phyloP scores from a whole-genome alignment of 2,329 filamentous ascomycete species.

The Fusarium chlamydosporum region DNA sequence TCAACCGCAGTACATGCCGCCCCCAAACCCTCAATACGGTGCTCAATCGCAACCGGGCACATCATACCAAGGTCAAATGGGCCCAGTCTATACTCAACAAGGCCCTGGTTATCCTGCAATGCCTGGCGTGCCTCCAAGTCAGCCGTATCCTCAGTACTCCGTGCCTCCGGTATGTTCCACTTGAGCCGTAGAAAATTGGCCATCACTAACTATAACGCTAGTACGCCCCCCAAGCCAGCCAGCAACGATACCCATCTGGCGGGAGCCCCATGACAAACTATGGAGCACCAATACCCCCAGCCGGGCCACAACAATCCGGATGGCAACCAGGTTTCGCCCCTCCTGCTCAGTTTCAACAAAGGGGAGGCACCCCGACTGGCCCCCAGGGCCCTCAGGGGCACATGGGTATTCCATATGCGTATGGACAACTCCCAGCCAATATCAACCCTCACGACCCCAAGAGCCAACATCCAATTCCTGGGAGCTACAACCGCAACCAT shows the following conservation, averaged over 20 bases:
- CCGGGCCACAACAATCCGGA: constrained; percentile 51
- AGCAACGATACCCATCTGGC: constrained; percentile 53
- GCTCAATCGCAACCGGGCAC: constrained; percentile 61
- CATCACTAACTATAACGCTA: constrained; percentile 41
- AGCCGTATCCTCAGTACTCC: constrained; percentile 63
- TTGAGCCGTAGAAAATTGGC: not conserved
- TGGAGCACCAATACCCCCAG: constrained; percentile 53
- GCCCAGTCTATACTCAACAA: constrained; percentile 62
- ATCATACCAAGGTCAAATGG: constrained; percentile 62
- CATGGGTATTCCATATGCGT: constrained; percentile 74
- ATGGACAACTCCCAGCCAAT: constrained; percentile 81
- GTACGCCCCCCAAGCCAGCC: constrained; percentile 53
- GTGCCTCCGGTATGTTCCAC: constrained; percentile 61
- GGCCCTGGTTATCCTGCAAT: constrained; percentile 61
- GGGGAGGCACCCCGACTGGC: constrained; percentile 52
- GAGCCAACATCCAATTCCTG: constrained; percentile 85
- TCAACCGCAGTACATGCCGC: constrained; percentile 67
- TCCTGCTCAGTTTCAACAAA: constrained; percentile 51
- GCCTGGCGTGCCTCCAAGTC: constrained; percentile 59
- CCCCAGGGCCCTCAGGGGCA: constrained; percentile 52
- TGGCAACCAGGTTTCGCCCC: constrained; percentile 58
- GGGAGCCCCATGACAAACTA: constrained; percentile 58
- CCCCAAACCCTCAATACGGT: constrained; percentile 59
- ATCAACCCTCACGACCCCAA: constrained; percentile 79
- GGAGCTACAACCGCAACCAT: constrained; percentile 82